These are phyloP conservation scores for Colletotrichum plurivorum DNA, from an alignment of 2,329 filamentous ascomycete genomes.

Conservation along the genomic window DNA sequence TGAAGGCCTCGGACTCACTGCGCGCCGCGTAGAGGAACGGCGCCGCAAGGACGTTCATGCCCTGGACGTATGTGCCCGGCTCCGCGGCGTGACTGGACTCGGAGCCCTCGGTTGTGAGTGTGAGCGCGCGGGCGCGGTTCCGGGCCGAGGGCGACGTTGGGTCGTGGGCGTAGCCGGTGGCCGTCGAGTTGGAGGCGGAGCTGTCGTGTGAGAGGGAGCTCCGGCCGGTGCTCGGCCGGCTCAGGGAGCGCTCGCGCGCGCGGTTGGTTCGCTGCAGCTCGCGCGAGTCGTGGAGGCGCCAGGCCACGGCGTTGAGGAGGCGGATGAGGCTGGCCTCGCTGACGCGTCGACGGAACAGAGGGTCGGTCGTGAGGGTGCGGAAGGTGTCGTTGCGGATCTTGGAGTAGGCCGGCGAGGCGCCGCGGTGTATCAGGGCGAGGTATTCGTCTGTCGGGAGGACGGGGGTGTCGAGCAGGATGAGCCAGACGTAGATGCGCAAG, in stretches of 20 bases:
- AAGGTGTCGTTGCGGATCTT: constrained; percentile 99
- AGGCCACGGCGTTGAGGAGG: constrained; percentile 93
- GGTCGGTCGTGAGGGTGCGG: constrained; percentile 94
- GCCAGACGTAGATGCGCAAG: constrained; percentile 94
- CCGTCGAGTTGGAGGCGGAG: constrained; percentile 43
- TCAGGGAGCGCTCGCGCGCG: constrained; percentile 44
- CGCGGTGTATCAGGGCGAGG: constrained; percentile 90
- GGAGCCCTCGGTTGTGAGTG: constrained; percentile 75
- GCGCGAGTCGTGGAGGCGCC: constrained; percentile 88
- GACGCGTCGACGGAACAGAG: constrained; percentile 94
- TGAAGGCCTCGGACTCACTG: constrained; percentile 95
- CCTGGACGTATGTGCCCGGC: constrained; percentile 93
- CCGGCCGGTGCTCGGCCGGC: constrained; percentile 55
- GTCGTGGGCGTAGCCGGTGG: constrained; percentile 54
- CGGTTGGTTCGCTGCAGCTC: constrained; percentile 57
- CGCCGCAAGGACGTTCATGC: constrained; percentile 98
- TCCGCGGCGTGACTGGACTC: constrained; percentile 65
- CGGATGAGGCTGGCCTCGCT: constrained; percentile 96
- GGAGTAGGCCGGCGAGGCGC: constrained; percentile 92
- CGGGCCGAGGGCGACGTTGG: constrained; percentile 60
- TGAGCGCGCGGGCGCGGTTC: constrained; percentile 68
- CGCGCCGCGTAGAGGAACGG: constrained; percentile 95
- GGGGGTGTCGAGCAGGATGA: constrained; percentile 90
- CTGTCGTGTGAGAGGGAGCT: constrained; percentile 50
- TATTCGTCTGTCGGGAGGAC: constrained; percentile 90